These are phyloP conservation scores for Orychophragmus violaceus DNA, from an alignment of 345 rosid genomes.

Conservation along the genomic window DNA sequence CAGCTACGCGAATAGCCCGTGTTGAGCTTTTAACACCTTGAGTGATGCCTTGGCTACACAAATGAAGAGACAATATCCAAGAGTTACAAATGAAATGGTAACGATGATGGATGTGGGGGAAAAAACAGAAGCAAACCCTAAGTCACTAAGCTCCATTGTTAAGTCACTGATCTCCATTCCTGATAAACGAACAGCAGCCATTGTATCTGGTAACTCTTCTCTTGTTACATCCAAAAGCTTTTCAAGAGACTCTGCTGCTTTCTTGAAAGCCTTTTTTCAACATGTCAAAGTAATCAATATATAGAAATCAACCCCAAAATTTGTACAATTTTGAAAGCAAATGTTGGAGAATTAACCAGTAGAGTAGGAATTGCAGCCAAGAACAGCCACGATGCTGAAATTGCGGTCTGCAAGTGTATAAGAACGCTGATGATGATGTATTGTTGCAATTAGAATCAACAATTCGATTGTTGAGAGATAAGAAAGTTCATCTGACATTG, in stretches of 20 bases:
- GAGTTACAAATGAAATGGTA: not conserved
- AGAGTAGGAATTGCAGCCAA: constrained; percentile 85
- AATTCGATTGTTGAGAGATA: too few relatives aligned
- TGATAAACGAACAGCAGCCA: constrained; percentile 83
- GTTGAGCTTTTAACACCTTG: constrained; percentile 81
- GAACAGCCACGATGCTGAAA: constrained; percentile 80
- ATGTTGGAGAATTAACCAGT: constrained; percentile 40
- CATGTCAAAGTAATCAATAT: not conserved
- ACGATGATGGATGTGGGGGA: not conserved
- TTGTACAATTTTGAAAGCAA: not conserved
- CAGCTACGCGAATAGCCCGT: constrained; percentile 70
- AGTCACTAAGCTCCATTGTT: constrained; percentile 83
- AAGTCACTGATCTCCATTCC: constrained; percentile 98
- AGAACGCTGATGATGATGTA: not conserved
- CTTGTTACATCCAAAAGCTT: constrained; percentile 79
- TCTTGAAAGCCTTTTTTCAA: constrained; percentile 60
- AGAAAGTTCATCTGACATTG: not conserved
- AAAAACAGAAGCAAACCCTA: constrained; percentile 45
- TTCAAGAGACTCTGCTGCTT: constrained; percentile 82
- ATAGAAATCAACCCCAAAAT: not conserved
- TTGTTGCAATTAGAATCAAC: too few relatives aligned
- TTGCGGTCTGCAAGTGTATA: constrained; percentile 49
- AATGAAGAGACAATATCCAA: not conserved
- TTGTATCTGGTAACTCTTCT: constrained; percentile 89
- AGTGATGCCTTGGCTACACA: constrained; percentile 64